Conservation (phyloP, 768 basidiomycete species). For the Tylopilus subfusipes region DNA sequence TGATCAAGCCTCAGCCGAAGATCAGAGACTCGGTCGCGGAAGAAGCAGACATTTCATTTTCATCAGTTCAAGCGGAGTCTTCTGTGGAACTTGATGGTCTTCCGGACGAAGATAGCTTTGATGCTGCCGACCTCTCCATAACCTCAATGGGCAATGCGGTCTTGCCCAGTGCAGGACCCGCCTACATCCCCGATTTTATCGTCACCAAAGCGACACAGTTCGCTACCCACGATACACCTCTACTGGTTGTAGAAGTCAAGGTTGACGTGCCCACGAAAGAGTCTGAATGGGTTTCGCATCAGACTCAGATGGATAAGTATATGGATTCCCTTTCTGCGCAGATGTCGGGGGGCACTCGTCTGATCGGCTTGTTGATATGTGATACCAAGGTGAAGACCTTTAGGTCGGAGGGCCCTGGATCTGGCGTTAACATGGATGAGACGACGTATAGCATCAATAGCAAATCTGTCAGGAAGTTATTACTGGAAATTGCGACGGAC, state of each 20-base stretch:
- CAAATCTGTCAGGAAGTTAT: background rate
- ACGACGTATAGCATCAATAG: background rate
- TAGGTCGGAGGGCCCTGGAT: background rate
- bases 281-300: background rate
- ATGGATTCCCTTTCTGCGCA: background rate
- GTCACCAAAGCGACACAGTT: background rate
- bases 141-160: background rate
- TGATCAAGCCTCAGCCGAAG: constrained; percentile 1
- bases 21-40: background rate
- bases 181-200: background rate
- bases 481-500: background rate
- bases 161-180: background rate
- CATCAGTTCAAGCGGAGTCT: background rate
- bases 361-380: constrained; percentile 2
- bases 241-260: background rate
- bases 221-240: background rate
- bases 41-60: background rate
- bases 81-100: background rate
- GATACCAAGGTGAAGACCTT: background rate
- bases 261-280: background rate
- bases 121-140: background rate
- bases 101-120: background rate
- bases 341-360: background rate
- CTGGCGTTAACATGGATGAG: background rate
- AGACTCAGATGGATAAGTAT: background rate